These are phyloP conservation scores for Botryobasidium botryosum DNA, from an alignment of 768 basidiomycete genomes.

Conservation along the genomic window DNA sequence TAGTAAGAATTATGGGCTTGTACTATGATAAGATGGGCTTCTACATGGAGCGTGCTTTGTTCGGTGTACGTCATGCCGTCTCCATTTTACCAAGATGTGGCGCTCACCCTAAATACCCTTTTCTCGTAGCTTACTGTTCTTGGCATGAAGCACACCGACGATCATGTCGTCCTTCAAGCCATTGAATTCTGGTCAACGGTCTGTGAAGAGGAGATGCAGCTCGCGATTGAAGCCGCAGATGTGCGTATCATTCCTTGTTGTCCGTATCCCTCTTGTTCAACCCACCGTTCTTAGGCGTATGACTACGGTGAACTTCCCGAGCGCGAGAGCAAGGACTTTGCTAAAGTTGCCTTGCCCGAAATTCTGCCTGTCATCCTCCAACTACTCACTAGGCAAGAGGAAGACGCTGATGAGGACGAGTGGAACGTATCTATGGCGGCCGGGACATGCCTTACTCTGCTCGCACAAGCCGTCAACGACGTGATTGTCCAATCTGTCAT, in stretches of 20 bases:
- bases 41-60: constrained; percentile 98
- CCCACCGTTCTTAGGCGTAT: constrained; percentile 37
- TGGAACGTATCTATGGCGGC: constrained; percentile 99
- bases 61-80: constrained; percentile 50
- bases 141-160: constrained; percentile 90
- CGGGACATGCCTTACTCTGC: constrained; percentile 72
- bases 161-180: constrained; percentile 84
- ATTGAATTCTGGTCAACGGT: constrained; percentile 99
- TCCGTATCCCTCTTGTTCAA: constrained; percentile 1
- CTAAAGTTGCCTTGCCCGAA: constrained; percentile 86
- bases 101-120: constrained; percentile 12
- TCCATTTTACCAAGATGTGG: not conserved
- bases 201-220: constrained; percentile 90
- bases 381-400: constrained; percentile 82
- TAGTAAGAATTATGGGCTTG: constrained; percentile 91
- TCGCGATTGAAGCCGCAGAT: constrained; percentile 83
- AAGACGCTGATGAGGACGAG: constrained; percentile 95
- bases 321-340: constrained; percentile 76
- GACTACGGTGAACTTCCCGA: constrained; percentile 82
- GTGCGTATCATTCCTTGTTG: constrained; percentile 29
- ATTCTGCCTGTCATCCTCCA: constrained; percentile 83
- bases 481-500: constrained; percentile 83
- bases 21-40: constrained; percentile 99
- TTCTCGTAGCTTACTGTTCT: constrained; percentile 69
- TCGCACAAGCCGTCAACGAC: constrained; percentile 84